Conservation (phyloP, 129 eudicot genomes). For the Artemisia argyi region DNA sequence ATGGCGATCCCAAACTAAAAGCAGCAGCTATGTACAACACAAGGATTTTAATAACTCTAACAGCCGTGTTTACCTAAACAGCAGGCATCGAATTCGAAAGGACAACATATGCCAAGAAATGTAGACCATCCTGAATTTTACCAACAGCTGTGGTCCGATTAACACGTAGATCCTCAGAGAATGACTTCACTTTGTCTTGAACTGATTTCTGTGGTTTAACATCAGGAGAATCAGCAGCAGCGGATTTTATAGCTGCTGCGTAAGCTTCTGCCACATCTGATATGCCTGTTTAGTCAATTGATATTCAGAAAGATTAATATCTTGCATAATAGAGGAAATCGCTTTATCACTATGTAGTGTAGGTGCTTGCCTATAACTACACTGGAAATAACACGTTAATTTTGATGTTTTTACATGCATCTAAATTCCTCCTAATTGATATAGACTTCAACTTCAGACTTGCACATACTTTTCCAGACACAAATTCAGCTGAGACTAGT, state of each 20-base stretch:
- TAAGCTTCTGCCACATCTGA: slow-evolving; percentile 95
- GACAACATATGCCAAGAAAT: slow-evolving; percentile 63
- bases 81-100: slow-evolving; percentile 74
- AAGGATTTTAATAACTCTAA: slow-evolving; percentile 25
- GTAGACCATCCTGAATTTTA: slow-evolving; percentile 88
- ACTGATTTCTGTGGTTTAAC: slow-evolving; percentile 54
- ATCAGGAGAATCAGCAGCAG: slow-evolving; percentile 52
- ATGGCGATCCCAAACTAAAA: slow-evolving; percentile 15
- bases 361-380: no score
- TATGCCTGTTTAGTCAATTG: slow-evolving; percentile 54
- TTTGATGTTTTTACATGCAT: no score
- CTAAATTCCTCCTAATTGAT: no score
- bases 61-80: slow-evolving; percentile 34
- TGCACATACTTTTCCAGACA: no score
- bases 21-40: slow-evolving; percentile 45
- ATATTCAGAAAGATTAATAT: slow-evolving; percentile 4
- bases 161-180: slow-evolving; percentile 54
- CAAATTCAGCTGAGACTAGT: no score
- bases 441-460: no score
- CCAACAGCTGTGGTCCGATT: slow-evolving; percentile 60
- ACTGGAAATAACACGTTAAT: no score
- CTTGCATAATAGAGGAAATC: background rate
- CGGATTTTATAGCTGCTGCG: slow-evolving; percentile 65
- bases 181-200: slow-evolving; percentile 57
- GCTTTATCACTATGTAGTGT: background rate